Percentiles rank a stretch among this genome's conserved stretches.
Conservation (phyloP, 2,329 filamentous ascomycete genomes). For the Waltergamsia citrina region DNA sequence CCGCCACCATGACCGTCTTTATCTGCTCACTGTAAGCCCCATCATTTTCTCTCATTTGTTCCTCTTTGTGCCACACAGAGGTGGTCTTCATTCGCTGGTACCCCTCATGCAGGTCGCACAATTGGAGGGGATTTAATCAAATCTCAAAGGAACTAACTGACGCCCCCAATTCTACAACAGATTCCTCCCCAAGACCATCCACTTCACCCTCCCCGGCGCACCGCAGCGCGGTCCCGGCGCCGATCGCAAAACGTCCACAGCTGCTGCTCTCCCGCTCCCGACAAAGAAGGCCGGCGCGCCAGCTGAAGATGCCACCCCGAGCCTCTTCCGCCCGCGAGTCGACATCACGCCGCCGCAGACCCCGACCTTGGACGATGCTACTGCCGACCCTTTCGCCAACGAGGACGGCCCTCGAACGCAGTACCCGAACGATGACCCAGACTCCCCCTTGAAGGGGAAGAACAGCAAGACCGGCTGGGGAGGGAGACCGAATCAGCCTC, state of each 20-base stretch:
- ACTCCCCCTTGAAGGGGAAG: too few species aligned
- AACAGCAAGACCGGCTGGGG: slow-evolving; percentile 83
- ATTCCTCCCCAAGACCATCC: slow-evolving; percentile 85
- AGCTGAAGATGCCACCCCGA: slow-evolving; percentile 30
- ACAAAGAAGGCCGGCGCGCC: slow-evolving; percentile 9
- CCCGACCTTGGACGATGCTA: slow-evolving; percentile 35
- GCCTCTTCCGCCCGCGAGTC: slow-evolving; percentile 38
- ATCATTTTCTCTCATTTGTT: slow-evolving; percentile 1
- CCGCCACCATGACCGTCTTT: slow-evolving; percentile 31
- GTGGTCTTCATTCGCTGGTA: not conserved
- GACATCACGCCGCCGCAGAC: slow-evolving; percentile 47
- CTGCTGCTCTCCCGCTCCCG: slow-evolving; percentile 16
- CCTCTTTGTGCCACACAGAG: slow-evolving; percentile 2
- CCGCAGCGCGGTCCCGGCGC: not conserved
- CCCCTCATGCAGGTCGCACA: not conserved
- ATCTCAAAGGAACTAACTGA: not conserved
- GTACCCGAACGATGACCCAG: slow-evolving; percentile 51
- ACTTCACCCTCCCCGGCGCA: slow-evolving; percentile 59
- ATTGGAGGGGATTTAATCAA: too few species aligned
- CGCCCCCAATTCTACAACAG: slow-evolving; percentile 30
- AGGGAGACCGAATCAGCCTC: slow-evolving; percentile 64
- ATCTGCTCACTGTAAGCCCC: slow-evolving; percentile 26
- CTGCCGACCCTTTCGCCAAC: slow-evolving; percentile 43
- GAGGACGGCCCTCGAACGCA: slow-evolving; percentile 49
- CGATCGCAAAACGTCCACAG: slow-evolving; percentile 15